phyloP scores from a whole-genome alignment of 2,329 filamentous ascomycete genomes.

The Scedosporium dehoogii region DNA sequence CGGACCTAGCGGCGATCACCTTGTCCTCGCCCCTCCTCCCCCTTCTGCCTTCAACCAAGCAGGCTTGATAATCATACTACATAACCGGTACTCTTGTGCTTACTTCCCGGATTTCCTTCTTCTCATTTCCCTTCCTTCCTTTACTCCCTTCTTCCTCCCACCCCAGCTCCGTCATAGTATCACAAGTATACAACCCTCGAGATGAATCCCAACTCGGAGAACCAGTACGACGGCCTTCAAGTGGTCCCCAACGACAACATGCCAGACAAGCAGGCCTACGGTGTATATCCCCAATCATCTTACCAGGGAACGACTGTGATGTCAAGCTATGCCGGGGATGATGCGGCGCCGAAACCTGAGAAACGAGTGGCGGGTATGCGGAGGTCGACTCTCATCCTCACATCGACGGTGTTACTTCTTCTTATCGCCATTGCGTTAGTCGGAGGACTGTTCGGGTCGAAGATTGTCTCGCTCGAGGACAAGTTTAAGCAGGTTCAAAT shows the following conservation, averaged over 20 bases:
- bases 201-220: neutral
- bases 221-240: neutral
- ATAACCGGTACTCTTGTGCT: neutral
- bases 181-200: neutral
- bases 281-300: neutral
- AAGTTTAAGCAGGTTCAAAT: neutral
- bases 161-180: neutral
- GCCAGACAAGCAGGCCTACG: neutral
- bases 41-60: neutral
- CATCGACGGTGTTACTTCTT: neutral
- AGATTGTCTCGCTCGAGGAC: neutral
- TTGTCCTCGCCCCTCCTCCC: neutral
- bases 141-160: neutral
- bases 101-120: neutral
- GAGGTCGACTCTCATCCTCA: neutral
- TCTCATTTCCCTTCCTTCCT: neutral
- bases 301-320: neutral
- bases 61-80: neutral
- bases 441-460: neutral
- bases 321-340: neutral
- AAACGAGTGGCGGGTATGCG: neutral
- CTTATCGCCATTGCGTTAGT: neutral
- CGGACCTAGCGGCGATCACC: neutral
- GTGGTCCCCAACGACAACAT: neutral
- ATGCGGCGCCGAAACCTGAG: neutral